Conservation (phyloP, 208 protist genomes). For the Leishmania amazonensis region DNA sequence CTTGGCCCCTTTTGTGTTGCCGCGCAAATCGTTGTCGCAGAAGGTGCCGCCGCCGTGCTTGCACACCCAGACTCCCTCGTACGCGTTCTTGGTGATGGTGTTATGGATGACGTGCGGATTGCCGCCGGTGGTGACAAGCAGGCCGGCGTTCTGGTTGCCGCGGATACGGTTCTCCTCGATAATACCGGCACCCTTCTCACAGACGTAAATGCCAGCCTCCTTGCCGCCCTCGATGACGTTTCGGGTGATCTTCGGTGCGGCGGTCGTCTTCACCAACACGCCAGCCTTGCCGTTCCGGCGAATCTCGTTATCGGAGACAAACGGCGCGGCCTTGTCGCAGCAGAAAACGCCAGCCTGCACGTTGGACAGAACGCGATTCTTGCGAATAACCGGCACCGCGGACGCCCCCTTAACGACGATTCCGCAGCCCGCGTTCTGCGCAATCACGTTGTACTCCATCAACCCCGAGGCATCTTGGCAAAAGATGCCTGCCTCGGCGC, state of each 20-base stretch:
- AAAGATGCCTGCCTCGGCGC: conserved; percentile 82
- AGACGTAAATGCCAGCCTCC: conserved; percentile 90
- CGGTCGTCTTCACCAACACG: conserved; percentile 78
- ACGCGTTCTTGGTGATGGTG: conserved; percentile 70
- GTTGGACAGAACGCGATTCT: conserved; percentile 77
- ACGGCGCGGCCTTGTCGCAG: conserved; percentile 61
- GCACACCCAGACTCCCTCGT: conserved; percentile 92
- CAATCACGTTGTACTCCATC: conserved; percentile 84
- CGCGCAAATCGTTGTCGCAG: conserved; percentile 81
- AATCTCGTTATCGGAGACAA: conserved; percentile 84
- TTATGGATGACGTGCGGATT: conserved; percentile 77
- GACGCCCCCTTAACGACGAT: conserved; percentile 73
- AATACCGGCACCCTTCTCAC: conserved; percentile 73
- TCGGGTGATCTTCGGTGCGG: conserved; percentile 62
- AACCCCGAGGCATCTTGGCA: conserved; percentile 76
- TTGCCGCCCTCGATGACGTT: conserved; percentile 82
- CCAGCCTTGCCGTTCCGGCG: conserved; percentile 72
- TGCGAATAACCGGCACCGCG: conserved; percentile 55
- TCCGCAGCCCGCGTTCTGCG: conserved; percentile 77
- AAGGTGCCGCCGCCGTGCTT: conserved; percentile 76
- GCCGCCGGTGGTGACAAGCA: conserved; percentile 82
- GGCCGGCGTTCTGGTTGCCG: conserved; percentile 77
- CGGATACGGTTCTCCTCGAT: conserved; percentile 78
- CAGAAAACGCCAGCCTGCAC: conserved; percentile 83
- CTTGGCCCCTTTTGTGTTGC: conserved; percentile 76